Base-by-base conservation (phyloP, 257 asterid species). In the Penstemon barbatus region DNA sequence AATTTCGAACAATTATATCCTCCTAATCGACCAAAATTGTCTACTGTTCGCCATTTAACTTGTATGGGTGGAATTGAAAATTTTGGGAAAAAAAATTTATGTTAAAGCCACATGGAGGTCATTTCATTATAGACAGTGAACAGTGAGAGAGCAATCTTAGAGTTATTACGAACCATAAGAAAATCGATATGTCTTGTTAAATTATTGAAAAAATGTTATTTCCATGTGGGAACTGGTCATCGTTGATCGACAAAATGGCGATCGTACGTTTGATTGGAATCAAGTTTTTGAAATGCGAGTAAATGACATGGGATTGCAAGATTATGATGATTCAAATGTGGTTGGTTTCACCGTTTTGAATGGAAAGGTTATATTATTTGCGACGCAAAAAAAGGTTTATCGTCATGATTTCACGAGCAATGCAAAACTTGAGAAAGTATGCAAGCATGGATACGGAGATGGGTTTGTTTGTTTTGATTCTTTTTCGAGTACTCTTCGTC, bases 401-500 rank as follows among this genome's bases (percentile, higher is more conserved):
- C 13, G 66, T 11, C 66, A 52, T 5, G 15, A 67, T 36, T 7
- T 67, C 2, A 15, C 4, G 10, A 1, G 6, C 25, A 60, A 6
- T 13, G 38, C 66, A 8, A 38, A 15, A 33, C 51, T 61, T 15
- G 13, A 58, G 63, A 2, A 25, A 25, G 33, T 25, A 8, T 33
- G 73, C 5, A 10, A 4, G 48, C 65, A 68, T 44, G 18, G 1
- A 0, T 68, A 5, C 3, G 25, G 57, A 6, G 48, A 13, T 4
- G 0, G 33, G 33, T 0, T 3, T 0, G 72, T 68, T 25, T n/a
- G n/a, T n/a, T n/a, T n/a, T n/a, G n/a, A n/a, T n/a, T n/a, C n/a
- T n/a, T n/a, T n/a, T n/a, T n/a, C 57, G 3, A 44, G 65, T n/a
- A 57, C 73, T 5, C 57, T 68, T 33, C 10, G 73, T n/a, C 37